Percentiles rank a stretch among this genome's conserved stretches.
Conservation (phyloP, 805 yeast species). For the Starmerella asiatica region DNA sequence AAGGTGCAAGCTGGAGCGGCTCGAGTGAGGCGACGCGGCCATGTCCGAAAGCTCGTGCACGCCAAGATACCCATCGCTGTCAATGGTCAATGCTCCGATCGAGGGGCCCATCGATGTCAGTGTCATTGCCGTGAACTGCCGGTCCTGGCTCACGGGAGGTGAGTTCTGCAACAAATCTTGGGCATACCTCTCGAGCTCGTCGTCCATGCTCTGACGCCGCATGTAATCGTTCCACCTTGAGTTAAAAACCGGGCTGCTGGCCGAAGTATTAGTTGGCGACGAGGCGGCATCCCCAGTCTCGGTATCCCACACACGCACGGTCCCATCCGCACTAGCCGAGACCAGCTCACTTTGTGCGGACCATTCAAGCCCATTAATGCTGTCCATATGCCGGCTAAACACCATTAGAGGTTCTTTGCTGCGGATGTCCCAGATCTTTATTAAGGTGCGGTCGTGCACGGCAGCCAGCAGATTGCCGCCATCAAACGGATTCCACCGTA, state of each 20-base stretch:
- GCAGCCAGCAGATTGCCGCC: slow-evolving; percentile 47
- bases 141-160: slow-evolving; percentile 21
- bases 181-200: slow-evolving; percentile 14
- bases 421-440: slow-evolving; percentile 67
- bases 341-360: slow-evolving; percentile 35
- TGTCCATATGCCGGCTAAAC: slow-evolving; percentile 43
- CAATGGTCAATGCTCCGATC: slow-evolving; percentile 23
- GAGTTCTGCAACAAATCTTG: slow-evolving; percentile 18
- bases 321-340: slow-evolving; percentile 34
- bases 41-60: slow-evolving; percentile 27
- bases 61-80: slow-evolving; percentile 26
- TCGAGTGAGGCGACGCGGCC: slow-evolving; percentile 2
- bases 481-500: slow-evolving; percentile 46
- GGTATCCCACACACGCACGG: slow-evolving; percentile 54
- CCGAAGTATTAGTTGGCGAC: not conserved
- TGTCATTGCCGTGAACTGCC: slow-evolving; percentile 22
- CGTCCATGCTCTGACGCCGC: slow-evolving; percentile 18
- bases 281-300: not conserved
- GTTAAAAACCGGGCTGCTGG: not conserved
- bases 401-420: slow-evolving; percentile 39
- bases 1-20: not conserved
- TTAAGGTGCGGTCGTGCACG: slow-evolving; percentile 38
- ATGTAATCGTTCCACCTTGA: slow-evolving; percentile 23
- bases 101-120: slow-evolving; percentile 15
- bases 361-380: slow-evolving; percentile 51